Base-by-base conservation (phyloP, 2,329 filamentous ascomycete species). In the Xylaria sp. region DNA sequence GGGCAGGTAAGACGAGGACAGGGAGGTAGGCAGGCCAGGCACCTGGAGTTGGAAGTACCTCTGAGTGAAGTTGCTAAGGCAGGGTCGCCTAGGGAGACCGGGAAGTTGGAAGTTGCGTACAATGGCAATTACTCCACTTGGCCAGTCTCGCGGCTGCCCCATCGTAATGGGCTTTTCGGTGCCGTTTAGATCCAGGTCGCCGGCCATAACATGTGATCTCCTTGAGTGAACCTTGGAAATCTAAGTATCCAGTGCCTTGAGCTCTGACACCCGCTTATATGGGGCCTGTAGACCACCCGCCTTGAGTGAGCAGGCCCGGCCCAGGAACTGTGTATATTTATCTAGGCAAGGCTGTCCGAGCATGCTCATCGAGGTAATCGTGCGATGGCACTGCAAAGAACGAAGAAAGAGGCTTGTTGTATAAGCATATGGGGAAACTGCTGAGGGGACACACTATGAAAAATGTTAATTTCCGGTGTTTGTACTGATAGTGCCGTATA, bases 71-170 rank as follows among this genome's bases (percentile, higher is more conserved):
- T n/a, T 1, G 6, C 17, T 33, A 50, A 45, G 42, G 20, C 42
- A 45, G 42, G 20, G 42, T 6, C 42, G 20, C n/a, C 20, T 1
- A 10, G 20, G 11, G 1, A 11, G 31, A 20, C 36, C 44, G 44
- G 56, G 63, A 61, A 65, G 39, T 53, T n/a, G n/a, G n/a, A 15
- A 38, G 42, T 17, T 22, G 50, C 63, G 38, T n/a, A 29, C 49
- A 33, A 22, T 39, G 49, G 42, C 39, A 61, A 36, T 33, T 31
- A 11, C 42, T 51, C 13, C 27, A 31, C 7, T 29, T 17, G 11
- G 17, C 39, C 7, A 49, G 22, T 13, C 10, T 55, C 20, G 49
- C 39, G 7, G 25, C 42, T 61, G 17, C 63, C 56, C 11, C 10
- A 22, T 50, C 7, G 7, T 25, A 27, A 39, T 25, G 25, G 3